Percentiles rank a stretch among this genome's conserved stretches.
Conservation (phyloP, 2,329 filamentous ascomycete species). For the Akanthomyces lecanii region DNA sequence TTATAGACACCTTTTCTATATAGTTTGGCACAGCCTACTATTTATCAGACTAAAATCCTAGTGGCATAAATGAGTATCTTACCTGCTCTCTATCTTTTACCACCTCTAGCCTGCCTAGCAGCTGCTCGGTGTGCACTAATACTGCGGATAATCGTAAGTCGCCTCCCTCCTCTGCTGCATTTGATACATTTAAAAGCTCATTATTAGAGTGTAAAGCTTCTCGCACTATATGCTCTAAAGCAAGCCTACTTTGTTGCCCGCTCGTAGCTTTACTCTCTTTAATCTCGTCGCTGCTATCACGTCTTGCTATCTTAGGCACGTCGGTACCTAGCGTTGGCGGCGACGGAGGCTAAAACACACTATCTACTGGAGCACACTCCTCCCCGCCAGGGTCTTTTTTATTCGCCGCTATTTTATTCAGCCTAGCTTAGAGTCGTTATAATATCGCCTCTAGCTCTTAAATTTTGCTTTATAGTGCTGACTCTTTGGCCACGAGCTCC, state of each 20-base stretch:
- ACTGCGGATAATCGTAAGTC: neutral
- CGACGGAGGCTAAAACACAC: neutral
- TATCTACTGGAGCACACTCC: neutral
- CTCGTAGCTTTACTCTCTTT: neutral
- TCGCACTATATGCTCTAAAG: neutral
- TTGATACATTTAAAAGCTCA: neutral
- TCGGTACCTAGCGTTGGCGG: neutral
- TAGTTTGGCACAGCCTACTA: neutral
- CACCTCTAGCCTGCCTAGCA: neutral
- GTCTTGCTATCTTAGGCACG: neutral
- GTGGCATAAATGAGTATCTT: neutral
- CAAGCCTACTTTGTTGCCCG: neutral
- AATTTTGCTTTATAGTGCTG: neutral
- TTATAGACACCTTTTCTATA: neutral
- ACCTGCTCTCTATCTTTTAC: neutral
- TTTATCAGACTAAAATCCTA: neutral
- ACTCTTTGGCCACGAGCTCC: neutral
- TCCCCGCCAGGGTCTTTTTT: neutral
- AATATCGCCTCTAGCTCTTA: neutral
- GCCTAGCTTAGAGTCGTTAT: neutral
- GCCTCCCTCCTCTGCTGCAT: neutral
- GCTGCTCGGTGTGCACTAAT: neutral
- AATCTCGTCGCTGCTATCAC: neutral
- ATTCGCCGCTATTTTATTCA: neutral
- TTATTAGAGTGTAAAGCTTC: neutral